Conservation (phyloP, 805 yeast genomes). For the Pichia occidentalis region DNA sequence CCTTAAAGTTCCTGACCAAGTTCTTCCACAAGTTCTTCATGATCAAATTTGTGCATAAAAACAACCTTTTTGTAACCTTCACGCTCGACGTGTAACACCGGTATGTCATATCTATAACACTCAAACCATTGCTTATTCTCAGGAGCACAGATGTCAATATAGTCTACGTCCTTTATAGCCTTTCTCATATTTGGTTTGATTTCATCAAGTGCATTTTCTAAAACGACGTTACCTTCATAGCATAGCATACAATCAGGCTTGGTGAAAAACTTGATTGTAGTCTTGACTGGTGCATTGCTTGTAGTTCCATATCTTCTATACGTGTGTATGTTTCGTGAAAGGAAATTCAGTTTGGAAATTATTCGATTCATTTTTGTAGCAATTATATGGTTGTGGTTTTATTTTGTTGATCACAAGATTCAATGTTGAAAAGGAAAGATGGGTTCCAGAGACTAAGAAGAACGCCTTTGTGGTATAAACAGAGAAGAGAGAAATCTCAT, state of each 20-base stretch:
- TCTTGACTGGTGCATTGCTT: conserved; percentile 4
- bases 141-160: conserved; percentile 53
- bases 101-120: conserved; percentile 66
- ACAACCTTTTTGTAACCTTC: conserved; percentile 42
- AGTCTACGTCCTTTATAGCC: conserved; percentile 30
- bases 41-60: conserved; percentile 62
- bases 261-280: conserved; percentile 51
- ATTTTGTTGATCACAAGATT: no score
- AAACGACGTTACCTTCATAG: conserved; percentile 51
- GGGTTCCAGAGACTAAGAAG: no score
- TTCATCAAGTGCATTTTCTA: conserved; percentile 37
- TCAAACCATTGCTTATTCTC: conserved; percentile 63
- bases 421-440: no score
- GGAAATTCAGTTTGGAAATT: no score
- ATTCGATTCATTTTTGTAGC: no score
- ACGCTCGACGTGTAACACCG: conserved; percentile 64
- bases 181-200: conserved; percentile 18
- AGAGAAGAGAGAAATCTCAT: no score
- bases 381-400: no score
- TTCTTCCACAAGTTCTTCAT: conserved; percentile 48
- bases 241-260: conserved; percentile 67
- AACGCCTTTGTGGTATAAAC: no score
- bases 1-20: conserved; percentile 32
- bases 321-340: no score
- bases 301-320: no score